A percentile compares a stretch with the other conserved stretches of the same genome.
Conservation (phyloP, 2,329 filamentous ascomycete species). For the Metarhizium robertsii region DNA sequence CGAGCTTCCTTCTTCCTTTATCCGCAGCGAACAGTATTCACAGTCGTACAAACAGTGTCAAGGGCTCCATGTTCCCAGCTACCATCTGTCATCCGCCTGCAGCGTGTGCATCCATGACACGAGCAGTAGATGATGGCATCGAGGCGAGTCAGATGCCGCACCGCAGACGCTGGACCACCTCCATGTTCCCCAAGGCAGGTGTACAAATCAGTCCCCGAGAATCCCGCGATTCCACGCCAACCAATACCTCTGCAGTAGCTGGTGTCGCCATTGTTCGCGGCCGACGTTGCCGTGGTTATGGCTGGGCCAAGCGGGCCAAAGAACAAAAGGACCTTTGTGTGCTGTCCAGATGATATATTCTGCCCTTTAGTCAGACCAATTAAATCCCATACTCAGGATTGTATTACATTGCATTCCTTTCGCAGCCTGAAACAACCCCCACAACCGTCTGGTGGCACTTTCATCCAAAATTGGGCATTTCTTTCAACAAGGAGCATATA, state of each 20-base stretch:
- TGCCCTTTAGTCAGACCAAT: no score
- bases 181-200: no score
- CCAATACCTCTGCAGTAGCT: background rate
- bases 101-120: background rate
- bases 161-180: no score
- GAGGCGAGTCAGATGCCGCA: background rate
- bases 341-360: background rate
- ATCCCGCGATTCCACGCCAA: no score
- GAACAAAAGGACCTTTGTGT: background rate
- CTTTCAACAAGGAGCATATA: background rate
- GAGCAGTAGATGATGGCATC: background rate
- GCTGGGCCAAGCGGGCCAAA: background rate
- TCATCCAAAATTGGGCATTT: background rate
- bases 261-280: background rate
- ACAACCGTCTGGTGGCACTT: background rate
- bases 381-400: background rate
- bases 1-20: background rate
- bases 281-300: background rate
- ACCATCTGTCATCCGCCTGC: background rate
- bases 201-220: no score
- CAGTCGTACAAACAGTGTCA: background rate
- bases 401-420: background rate
- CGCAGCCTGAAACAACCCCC: background rate
- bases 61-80: background rate
- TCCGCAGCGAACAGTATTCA: background rate